phyloP scores from a whole-genome alignment of 2,329 filamentous ascomycete genomes.

The Scorias spongiosa region DNA sequence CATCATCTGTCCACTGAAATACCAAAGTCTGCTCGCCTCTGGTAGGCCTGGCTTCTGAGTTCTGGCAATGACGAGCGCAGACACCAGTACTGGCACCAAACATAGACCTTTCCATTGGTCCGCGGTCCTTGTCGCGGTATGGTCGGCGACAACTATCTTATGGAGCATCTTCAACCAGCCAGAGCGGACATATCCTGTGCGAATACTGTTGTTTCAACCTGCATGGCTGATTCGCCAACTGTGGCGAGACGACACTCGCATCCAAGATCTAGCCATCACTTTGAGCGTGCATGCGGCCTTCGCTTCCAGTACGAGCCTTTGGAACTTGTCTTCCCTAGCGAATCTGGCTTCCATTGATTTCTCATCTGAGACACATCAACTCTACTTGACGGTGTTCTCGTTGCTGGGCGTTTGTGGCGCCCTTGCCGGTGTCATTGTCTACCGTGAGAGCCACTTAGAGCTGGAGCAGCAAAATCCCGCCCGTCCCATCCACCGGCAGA shows the following conservation, averaged over 20 bases:
- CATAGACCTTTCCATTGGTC: neutral
- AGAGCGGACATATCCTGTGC: constrained; percentile 13
- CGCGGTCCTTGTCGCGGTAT: constrained; percentile 10
- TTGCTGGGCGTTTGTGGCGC: constrained; percentile 15
- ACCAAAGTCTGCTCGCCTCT: too few species aligned
- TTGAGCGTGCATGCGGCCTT: constrained; percentile 12
- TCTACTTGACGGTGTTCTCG: constrained; percentile 14
- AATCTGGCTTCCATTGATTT: constrained; percentile 3
- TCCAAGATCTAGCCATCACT: constrained; percentile 13
- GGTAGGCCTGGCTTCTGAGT: too few species aligned
- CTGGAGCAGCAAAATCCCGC: constrained; percentile 3
- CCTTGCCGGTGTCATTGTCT: constrained; percentile 15
- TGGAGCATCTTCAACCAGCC: constrained; percentile 20
- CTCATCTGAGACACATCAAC: constrained; percentile 7
- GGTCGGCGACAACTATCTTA: constrained; percentile 12
- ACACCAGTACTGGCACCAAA: too few species aligned
- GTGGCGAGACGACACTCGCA: constrained; percentile 10
- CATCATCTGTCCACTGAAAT: too few species aligned
- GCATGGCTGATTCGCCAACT: constrained; percentile 14
- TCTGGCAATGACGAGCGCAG: too few species aligned
- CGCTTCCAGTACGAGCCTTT: constrained; percentile 11
- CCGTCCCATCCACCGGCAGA: neutral
- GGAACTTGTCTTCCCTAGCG: constrained; percentile 6
- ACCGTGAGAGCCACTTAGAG: constrained; percentile 12
- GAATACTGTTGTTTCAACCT: constrained; percentile 17